Percentiles rank a stretch among this genome's conserved stretches.
Conservation (phyloP, 2,329 filamentous ascomycete species). For the Metarhizium rileyi region DNA sequence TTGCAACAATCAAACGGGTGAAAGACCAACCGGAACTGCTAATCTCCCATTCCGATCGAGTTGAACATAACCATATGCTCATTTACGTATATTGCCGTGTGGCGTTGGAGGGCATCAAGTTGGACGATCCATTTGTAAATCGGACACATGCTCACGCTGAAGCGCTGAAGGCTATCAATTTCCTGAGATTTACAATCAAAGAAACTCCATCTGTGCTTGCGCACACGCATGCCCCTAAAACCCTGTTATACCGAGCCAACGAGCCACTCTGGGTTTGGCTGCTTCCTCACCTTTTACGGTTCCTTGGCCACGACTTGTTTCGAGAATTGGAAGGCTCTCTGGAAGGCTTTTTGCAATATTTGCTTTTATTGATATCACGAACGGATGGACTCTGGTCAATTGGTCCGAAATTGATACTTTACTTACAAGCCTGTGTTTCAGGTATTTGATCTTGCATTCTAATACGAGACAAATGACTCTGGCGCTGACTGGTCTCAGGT, state of each 20-base stretch:
- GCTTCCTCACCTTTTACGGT: conserved; percentile 45
- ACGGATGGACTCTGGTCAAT: conserved; percentile 39
- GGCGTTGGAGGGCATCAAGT: conserved; percentile 59
- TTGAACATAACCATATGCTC: conserved; percentile 73
- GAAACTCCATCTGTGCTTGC: conserved; percentile 64
- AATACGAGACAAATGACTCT: not conserved
- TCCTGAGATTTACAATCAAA: conserved; percentile 63
- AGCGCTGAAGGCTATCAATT: conserved; percentile 63
- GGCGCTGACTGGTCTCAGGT: conserved; percentile 17
- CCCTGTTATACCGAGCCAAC: conserved; percentile 41
- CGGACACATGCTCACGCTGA: conserved; percentile 45
- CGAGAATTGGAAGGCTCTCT: conserved; percentile 39
- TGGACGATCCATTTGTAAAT: conserved; percentile 59
- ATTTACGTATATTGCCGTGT: conserved; percentile 76
- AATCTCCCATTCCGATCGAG: conserved; percentile 52
- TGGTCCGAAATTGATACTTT: conserved; percentile 32
- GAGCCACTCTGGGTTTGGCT: conserved; percentile 59
- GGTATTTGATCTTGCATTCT: conserved; percentile 23
- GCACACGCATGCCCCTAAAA: conserved; percentile 28
- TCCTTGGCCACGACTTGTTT: conserved; percentile 44
- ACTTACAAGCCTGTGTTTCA: conserved; percentile 38
- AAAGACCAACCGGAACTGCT: conserved; percentile 44
- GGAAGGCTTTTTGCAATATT: conserved; percentile 40
- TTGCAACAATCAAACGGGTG: conserved; percentile 43
- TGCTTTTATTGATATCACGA: conserved; percentile 35